Conservation (phyloP, 805 yeast genomes). For the Ogataea paraovalis region DNA sequence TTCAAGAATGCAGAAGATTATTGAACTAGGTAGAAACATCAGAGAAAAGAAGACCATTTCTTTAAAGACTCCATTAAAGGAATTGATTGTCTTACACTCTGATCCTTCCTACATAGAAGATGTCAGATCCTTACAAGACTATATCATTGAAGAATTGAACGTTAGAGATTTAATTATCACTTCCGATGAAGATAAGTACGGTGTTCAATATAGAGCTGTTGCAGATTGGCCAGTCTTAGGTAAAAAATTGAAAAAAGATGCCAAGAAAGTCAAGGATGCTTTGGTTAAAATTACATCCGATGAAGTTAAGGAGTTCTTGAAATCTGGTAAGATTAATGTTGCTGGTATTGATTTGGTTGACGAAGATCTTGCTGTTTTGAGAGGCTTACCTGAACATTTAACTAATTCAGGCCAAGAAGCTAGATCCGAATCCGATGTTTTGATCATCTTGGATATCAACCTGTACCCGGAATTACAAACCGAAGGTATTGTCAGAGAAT, state of each 20-base stretch:
- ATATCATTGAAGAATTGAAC: constrained; percentile 87
- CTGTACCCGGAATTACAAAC: constrained; percentile 82
- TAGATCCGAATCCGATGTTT: constrained; percentile 84
- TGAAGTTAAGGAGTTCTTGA: constrained; percentile 73
- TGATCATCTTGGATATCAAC: constrained; percentile 84
- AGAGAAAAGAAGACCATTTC: constrained; percentile 95
- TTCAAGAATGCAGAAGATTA: constrained; percentile 92
- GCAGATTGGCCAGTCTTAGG: constrained; percentile 99
- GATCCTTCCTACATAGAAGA: constrained; percentile 73
- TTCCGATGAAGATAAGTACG: constrained; percentile 84
- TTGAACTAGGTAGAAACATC: constrained; percentile 92
- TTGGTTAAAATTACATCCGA: constrained; percentile 77
- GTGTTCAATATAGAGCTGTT: constrained; percentile 88
- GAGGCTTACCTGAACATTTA: constrained; percentile 75
- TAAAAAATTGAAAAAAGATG: constrained; percentile 92
- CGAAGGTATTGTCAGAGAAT: constrained; percentile 95
- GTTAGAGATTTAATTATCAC: constrained; percentile 86
- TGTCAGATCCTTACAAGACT: constrained; percentile 68
- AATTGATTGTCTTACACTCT: constrained; percentile 79
- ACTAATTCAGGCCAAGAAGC: constrained; percentile 73
- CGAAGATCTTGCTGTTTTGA: constrained; percentile 86
- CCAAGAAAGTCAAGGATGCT: constrained; percentile 90
- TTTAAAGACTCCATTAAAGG: constrained; percentile 89
- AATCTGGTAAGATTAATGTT: constrained; percentile 71
- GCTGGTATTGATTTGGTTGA: constrained; percentile 83